Conservation (phyloP, 2,329 filamentous ascomycete genomes). For the Neonectria sp. region DNA sequence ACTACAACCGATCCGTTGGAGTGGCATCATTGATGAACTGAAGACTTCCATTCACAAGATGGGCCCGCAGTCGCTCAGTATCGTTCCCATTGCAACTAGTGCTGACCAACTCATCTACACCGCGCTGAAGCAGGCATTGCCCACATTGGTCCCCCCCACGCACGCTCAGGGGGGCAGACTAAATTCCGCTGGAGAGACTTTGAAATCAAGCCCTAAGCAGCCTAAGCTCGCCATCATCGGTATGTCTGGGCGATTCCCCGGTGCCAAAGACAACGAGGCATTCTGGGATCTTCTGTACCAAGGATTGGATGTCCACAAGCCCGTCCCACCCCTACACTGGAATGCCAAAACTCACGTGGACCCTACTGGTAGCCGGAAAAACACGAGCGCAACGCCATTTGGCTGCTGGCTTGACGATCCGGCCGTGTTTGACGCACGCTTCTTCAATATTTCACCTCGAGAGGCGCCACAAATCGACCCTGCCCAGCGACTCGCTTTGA, state of each 20-base stretch:
- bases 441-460: slow-evolving; percentile 79
- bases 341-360: slow-evolving; percentile 55
- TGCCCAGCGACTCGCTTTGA: slow-evolving; percentile 74
- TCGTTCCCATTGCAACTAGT: slow-evolving; percentile 29
- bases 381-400: slow-evolving; percentile 64
- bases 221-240: slow-evolving; percentile 70
- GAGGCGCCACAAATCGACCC: slow-evolving; percentile 67
- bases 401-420: slow-evolving; percentile 73
- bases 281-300: slow-evolving; percentile 77
- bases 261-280: slow-evolving; percentile 70
- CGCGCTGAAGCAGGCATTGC: slow-evolving; percentile 39
- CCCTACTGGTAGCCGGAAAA: slow-evolving; percentile 73
- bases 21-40: slow-evolving; percentile 24
- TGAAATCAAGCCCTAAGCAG: slow-evolving; percentile 6
- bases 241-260: slow-evolving; percentile 75
- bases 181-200: fast-evolving
- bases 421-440: slow-evolving; percentile 76
- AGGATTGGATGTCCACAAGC: slow-evolving; percentile 74
- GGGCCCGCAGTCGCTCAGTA: slow-evolving; percentile 17
- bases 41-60: slow-evolving; percentile 12
- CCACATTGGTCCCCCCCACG: slow-evolving; percentile 22
- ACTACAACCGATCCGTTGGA: slow-evolving; percentile 36
- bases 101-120: slow-evolving; percentile 42
- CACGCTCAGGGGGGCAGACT: fast-evolving
- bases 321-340: slow-evolving; percentile 56